phyloP scores from a whole-genome alignment of 2,329 filamentous ascomycete genomes.

The Aspergillus quadrilineatus region DNA sequence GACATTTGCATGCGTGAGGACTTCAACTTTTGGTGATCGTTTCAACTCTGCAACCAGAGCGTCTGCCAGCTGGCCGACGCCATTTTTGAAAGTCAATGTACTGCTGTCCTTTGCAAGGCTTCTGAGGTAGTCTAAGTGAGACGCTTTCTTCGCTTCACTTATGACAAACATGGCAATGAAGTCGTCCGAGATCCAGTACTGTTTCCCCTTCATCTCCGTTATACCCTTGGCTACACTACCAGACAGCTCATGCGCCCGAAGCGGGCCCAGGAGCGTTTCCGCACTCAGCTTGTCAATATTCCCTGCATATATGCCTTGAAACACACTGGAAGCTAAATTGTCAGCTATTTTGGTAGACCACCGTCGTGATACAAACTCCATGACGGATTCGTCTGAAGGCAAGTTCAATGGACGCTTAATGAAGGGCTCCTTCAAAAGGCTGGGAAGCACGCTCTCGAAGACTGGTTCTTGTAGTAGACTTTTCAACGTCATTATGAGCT shows the following conservation, averaged over 20 bases:
- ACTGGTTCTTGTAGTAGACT: conserved; percentile 55
- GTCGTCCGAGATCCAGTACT: conserved; percentile 26
- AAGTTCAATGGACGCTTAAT: conserved; percentile 32
- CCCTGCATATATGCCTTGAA: conserved; percentile 92
- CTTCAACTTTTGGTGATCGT: conserved; percentile 58
- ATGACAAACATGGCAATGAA: conserved; percentile 25
- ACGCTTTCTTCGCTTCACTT: conserved; percentile 12
- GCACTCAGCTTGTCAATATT: conserved; percentile 79
- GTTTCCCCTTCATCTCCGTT: background rate
- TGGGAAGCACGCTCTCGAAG: conserved; percentile 49
- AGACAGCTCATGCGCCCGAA: conserved; percentile 50
- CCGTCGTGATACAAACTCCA: conserved; percentile 60
- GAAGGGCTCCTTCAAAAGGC: conserved; percentile 33
- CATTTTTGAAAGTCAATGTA: conserved; percentile 49
- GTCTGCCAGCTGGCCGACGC: conserved; percentile 62
- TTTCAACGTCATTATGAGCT: conserved; percentile 32
- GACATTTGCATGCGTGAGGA: conserved; percentile 55
- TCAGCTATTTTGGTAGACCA: conserved; percentile 60
- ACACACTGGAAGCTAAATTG: conserved; percentile 70
- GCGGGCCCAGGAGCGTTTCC: conserved; percentile 58
- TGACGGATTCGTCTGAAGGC: conserved; percentile 67
- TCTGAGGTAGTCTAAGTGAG: conserved; percentile 20
- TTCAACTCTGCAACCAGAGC: conserved; percentile 55
- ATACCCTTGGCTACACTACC: conserved; percentile 17
- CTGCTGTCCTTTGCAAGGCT: conserved; percentile 27